Evolutionary conservation across 208 protist species (phyloP).

Genomic region (Trypanosoma cruzi): DNA sequence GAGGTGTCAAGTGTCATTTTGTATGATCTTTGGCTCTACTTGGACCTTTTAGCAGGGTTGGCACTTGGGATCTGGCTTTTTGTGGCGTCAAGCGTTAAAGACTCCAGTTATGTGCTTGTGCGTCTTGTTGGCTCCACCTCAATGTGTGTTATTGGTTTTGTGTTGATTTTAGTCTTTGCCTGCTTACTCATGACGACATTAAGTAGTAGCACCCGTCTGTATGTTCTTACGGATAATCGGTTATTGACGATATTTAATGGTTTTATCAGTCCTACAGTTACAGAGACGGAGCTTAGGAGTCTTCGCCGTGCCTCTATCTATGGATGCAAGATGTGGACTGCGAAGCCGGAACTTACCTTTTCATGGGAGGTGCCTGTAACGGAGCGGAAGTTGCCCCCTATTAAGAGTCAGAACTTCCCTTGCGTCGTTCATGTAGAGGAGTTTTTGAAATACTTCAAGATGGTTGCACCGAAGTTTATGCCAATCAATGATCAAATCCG

Average conservation of each 20-base stretch:
- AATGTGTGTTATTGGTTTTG: slow-evolving; percentile 38
- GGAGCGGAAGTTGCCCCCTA: slow-evolving; percentile 58
- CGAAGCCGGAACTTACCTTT: slow-evolving; percentile 43
- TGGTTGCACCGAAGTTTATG: slow-evolving; percentile 34
- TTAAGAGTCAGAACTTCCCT: slow-evolving; percentile 54
- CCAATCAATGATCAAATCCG: slow-evolving; percentile 9
- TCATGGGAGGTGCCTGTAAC: slow-evolving; percentile 59
- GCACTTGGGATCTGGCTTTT: slow-evolving; percentile 52
- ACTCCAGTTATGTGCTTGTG: slow-evolving; percentile 38
- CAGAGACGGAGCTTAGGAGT: slow-evolving; percentile 40
- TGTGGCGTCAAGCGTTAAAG: slow-evolving; percentile 38
- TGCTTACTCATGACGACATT: slow-evolving; percentile 42
- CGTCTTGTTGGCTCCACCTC: slow-evolving; percentile 35
- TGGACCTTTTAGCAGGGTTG: slow-evolving; percentile 36
- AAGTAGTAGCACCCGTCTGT: slow-evolving; percentile 41
- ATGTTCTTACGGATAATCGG: slow-evolving; percentile 55
- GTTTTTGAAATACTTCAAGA: slow-evolving; percentile 53
- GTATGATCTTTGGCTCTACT: slow-evolving; percentile 54
- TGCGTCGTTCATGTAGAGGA: slow-evolving; percentile 37
- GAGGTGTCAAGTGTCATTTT: slow-evolving; percentile 34
- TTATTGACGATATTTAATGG: slow-evolving; percentile 56
- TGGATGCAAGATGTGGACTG: slow-evolving; percentile 37
- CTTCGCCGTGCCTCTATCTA: slow-evolving; percentile 51
- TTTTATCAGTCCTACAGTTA: slow-evolving; percentile 39
- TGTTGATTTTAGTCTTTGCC: slow-evolving; percentile 34